Base-by-base conservation (phyloP, 306 rosid species). In the Sophora flavescens region DNA sequence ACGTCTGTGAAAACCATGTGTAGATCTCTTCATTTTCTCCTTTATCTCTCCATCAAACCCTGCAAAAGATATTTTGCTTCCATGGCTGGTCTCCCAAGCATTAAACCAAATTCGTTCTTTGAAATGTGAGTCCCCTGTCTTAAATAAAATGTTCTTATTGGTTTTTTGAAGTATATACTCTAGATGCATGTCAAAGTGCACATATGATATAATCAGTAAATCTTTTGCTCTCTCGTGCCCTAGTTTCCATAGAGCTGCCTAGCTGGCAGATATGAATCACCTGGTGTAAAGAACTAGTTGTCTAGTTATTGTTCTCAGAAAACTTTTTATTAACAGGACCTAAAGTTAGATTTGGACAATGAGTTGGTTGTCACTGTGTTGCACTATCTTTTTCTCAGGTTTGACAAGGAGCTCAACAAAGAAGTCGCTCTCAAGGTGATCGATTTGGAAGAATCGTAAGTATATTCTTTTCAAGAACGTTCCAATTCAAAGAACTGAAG, bases 391-490 rank as follows among this genome's bases (percentile, higher is more conserved):
- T 64, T 81, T 83, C 84, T 73, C 91, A 96, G 99, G 89, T 93
- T 92, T 77, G 99, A 96, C 86, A 91, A 57, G 86, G 97, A 92
- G 84, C 93, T 89, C 67, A 91, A 89, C 87, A 96, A 84, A 87
- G 89, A 83, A 80, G 98, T 96, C 26, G 99, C 99, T 62, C 91
- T 96, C 61, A 96, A 96, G 91, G 97, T 96, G 68, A 96, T 96
- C 16, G 99, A 96, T 88, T 87, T 96, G 89, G 99, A 96, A 80
- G 98, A 96, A 69, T 87, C 99, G 99, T 96, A 91, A 91, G 99
- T 81, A 42, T 53, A 68, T 53, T 47, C 42, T 68, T 68, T 59
- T 28, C 42, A 61, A 30, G 65, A 68, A 53, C 36, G 42, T 42
- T 77, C 26, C 62, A 66, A 22, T 38, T 45, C 64, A 53, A 36